A percentile compares a stretch with the other conserved stretches of the same genome.
phyloP scores from a whole-genome alignment of 2,329 filamentous ascomycete species.

The Diaporthe citriasiana region DNA sequence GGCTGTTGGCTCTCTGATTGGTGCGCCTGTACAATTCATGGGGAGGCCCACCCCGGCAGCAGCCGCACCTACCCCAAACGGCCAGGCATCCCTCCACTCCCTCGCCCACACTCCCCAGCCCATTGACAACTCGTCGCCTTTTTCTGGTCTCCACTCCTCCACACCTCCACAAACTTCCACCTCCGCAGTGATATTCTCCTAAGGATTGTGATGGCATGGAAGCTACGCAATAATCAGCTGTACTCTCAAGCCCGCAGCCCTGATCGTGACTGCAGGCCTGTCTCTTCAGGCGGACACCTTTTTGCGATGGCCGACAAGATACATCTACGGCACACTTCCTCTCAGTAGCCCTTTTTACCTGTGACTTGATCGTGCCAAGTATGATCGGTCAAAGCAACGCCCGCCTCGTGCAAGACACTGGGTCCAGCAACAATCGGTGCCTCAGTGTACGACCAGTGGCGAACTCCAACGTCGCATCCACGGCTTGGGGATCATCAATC shows the following conservation, averaged over 20 bases:
- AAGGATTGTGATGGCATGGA: slow-evolving; percentile 1
- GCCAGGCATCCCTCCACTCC: not conserved
- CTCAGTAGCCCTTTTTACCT: not conserved
- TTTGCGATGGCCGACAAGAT: not conserved
- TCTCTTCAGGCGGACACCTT: no score
- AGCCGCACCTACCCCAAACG: not conserved
- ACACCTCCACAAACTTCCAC: not conserved
- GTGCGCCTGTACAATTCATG: slow-evolving; percentile 7
- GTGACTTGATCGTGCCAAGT: no score
- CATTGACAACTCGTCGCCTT: not conserved
- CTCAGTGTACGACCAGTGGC: not conserved
- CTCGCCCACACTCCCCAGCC: not conserved
- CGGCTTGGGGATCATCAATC: slow-evolving; percentile 5
- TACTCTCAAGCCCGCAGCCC: not conserved
- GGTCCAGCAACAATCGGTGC: no score
- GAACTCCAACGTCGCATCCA: not conserved
- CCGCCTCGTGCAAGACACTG: not conserved
- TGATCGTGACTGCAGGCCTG: not conserved
- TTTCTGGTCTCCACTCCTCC: not conserved
- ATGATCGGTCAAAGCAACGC: not conserved
- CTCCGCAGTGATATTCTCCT: not conserved
- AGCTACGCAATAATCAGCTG: not conserved
- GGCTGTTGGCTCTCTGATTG: slow-evolving; percentile 5
- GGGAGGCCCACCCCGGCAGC: slow-evolving; percentile 24
- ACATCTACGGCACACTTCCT: not conserved